Percentiles rank a stretch among this genome's conserved stretches.
Evolutionary conservation across 176 grass and related monocot species (phyloP).

Genomic region (Zoysia pacifica): DNA sequence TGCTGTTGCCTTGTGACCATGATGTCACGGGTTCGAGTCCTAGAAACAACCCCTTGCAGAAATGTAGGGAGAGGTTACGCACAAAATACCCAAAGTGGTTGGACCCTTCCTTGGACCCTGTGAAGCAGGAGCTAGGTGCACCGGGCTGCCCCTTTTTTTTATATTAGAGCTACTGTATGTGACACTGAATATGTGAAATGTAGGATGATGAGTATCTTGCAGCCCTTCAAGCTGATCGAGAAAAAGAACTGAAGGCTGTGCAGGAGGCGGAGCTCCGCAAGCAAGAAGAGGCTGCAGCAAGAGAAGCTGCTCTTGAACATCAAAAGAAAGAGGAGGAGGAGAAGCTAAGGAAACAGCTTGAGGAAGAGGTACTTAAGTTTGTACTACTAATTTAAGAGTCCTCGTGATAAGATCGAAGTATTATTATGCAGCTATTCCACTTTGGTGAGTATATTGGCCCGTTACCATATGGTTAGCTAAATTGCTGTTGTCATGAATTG

Average conservation of each 20-base stretch:
- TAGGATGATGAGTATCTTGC: slow-evolving; percentile 95
- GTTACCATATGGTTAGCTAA: not conserved
- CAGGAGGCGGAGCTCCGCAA: slow-evolving; percentile 66
- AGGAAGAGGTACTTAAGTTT: slow-evolving; percentile 74
- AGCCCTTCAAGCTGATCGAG: slow-evolving; percentile 82
- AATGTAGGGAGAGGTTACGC: too few species aligned
- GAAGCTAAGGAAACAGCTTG: slow-evolving; percentile 70
- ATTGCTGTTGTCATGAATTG: too few species aligned
- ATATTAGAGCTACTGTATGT: not conserved
- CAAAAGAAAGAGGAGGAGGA: slow-evolving; percentile 74
- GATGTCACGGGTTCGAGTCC: too few species aligned
- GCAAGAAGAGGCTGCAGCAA: slow-evolving; percentile 60
- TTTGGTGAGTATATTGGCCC: slow-evolving; percentile 5
- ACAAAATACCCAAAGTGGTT: too few species aligned
- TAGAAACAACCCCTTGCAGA: too few species aligned
- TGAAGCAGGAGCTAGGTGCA: too few species aligned
- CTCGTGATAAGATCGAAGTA: not conserved
- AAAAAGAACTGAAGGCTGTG: slow-evolving; percentile 81
- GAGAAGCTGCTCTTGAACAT: slow-evolving; percentile 60
- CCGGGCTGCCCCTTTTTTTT: too few species aligned
- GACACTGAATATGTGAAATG: slow-evolving; percentile 30
- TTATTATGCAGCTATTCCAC: not conserved
- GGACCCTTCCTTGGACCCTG: too few species aligned
- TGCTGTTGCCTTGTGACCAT: too few species aligned
- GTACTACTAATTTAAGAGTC: slow-evolving; percentile 32